Evolutionary conservation across 306 rosid species (phyloP), one percentile per base, ranked within the genome.

Genomic region (Cucurbita maxima): DNA sequence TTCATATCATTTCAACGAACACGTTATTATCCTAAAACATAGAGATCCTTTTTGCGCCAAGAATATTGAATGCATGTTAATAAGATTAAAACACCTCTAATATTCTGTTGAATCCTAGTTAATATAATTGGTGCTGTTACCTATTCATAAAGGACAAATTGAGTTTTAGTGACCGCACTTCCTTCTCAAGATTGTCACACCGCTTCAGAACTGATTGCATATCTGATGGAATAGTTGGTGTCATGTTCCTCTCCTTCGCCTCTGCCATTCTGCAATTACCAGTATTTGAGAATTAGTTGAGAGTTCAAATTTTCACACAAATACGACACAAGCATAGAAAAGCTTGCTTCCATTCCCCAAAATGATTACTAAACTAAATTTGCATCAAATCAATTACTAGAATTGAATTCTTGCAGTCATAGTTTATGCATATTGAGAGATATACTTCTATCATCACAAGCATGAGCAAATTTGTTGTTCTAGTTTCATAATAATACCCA

Each of bases 101-200:
- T 63, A 14, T 9, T 64, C 36, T 41, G 36, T 48, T 6, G 25
- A 16, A 55, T 45, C 51, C 41, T 14, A 74, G 40, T 52, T 51
- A 36, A 16, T 38, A 36, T 54, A 53, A 71, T 54, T 52, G 10
- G 72, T 62, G 53, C 1, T 22, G 19, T 81, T 88, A 92, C 97
- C 97, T 92, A 76, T 92, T 92, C 97, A 92, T 92, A 85, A 92
- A 92, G 85, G 97, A 86, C 81, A 92, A 54, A 73, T 89, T 92
- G 47, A 92, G 96, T 77, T 92, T 92, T 48, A 89, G 84, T 4
- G 97, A 92, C 56, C 97, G 83, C 77, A 89, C 95, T 88, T 92
- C 97, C 95, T 88, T 92, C 87, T 92, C 98, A 79, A 93, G 94
- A 77, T 48, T 88, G 44, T 93, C 98, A 47, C 98, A 93, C 22